Evolutionary conservation across 169 alveolate genomes (phyloP).

Genomic region (Neospora caninum): DNA sequence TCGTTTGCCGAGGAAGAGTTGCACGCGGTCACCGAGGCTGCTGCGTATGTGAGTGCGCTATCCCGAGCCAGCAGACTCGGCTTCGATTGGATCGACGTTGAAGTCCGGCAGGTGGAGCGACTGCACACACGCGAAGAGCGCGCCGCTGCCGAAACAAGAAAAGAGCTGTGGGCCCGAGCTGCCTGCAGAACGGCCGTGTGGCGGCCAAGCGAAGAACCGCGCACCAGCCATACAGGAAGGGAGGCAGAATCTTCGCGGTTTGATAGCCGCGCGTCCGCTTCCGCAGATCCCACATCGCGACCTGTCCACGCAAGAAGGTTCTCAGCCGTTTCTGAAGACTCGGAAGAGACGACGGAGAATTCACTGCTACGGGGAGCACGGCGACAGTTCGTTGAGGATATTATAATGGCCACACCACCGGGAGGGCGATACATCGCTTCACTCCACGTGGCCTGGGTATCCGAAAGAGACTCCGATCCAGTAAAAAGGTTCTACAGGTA

Average conservation of each 20-base stretch:
- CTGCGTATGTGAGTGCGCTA: constrained; percentile 1
- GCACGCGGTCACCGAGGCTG: neutral
- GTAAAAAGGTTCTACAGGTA: neutral
- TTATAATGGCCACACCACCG: neutral
- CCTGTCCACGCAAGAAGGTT: too few species aligned
- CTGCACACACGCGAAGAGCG: neutral
- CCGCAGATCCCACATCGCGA: too few species aligned
- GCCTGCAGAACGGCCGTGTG: neutral
- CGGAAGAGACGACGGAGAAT: neutral
- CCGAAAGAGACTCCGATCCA: neutral
- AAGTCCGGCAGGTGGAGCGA: neutral
- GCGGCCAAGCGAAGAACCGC: neutral
- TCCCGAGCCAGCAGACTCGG: neutral
- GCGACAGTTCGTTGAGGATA: too few species aligned
- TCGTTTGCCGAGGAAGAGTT: too few species aligned
- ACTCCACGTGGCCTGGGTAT: neutral
- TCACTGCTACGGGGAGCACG: neutral
- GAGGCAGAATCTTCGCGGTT: too few species aligned
- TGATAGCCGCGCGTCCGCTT: too few species aligned
- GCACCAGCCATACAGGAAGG: too few species aligned
- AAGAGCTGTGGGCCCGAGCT: neutral
- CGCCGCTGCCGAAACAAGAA: neutral
- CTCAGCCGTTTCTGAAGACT: too few species aligned
- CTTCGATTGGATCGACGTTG: constrained; percentile 23
- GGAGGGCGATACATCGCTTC: constrained; percentile 28